These are phyloP conservation scores for Aspergillus leporis DNA, from an alignment of 495 filamentous ascomycete species.

Conservation along the genomic window DNA sequence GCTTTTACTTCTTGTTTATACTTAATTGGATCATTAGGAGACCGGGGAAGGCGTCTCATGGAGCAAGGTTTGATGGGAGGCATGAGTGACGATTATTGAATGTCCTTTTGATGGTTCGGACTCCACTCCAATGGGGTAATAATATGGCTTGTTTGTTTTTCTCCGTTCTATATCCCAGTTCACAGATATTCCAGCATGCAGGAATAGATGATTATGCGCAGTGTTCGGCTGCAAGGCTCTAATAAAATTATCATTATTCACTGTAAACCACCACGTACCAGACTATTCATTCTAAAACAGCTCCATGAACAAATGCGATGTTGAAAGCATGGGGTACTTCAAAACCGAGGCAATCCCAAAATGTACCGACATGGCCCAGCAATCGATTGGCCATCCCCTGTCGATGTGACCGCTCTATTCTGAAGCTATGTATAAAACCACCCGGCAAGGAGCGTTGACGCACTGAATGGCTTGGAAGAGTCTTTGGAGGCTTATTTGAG, in stretches of 20 bases:
- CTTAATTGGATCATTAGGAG: constrained; percentile 6
- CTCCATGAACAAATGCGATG: background rate
- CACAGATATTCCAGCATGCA: background rate
- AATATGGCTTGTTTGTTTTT: background rate
- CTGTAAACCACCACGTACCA: background rate
- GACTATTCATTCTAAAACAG: too few species aligned
- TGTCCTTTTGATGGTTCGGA: background rate
- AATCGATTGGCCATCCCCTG: too few species aligned
- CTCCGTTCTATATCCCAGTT: background rate
- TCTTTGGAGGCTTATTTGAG: too few species aligned
- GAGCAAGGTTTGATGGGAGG: constrained; percentile 12
- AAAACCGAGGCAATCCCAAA: too few species aligned
- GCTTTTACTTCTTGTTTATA: constrained; percentile 13
- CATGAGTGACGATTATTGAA: constrained; percentile 18
- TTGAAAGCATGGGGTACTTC: too few species aligned
- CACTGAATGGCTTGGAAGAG: too few species aligned
- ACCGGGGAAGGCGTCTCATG: constrained; percentile 22
- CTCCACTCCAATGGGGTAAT: background rate
- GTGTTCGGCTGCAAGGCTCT: background rate
- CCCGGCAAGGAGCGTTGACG: too few species aligned
- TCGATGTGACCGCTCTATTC: too few species aligned
- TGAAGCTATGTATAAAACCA: too few species aligned
- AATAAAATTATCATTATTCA: background rate
- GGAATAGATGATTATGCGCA: background rate
- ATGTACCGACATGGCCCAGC: too few species aligned